Base-by-base conservation (phyloP, 192 early-diverging fungal species). In the Obelidium mucronatum region DNA sequence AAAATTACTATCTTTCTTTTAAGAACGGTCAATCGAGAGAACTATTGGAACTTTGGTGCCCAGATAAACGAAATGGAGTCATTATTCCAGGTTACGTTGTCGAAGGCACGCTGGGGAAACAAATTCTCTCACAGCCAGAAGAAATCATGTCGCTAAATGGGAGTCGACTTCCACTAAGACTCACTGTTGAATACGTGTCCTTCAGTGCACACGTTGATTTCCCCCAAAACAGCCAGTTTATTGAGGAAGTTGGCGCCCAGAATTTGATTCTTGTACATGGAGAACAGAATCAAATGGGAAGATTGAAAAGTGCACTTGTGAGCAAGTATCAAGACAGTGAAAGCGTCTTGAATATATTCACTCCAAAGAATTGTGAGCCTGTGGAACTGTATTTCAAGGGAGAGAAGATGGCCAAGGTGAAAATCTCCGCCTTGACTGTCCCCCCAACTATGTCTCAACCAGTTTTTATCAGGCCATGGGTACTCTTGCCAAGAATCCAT, bases 201-300 rank as follows among this genome's bases (percentile, higher is more conserved):
- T 99, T 99, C 80, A 95, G 95, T 11, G 98, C 98, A 1, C 97
- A 99, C 72, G 98, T 99, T 19, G 98, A 99, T 80, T 97, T 92
- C 76, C 89, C 92, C 6, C 95, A 99, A 82, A 99, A 99, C 83
- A 92, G 92, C 59, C 86, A 92, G 76, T 99, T 99, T 79, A 98
- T 99, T 76, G 92, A 98, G 73, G 95, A 96, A 63, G 92, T 98
- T 55, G 92, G 93, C 33, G 91, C 95, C 6, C 92, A 95, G 39
- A 91, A 98, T 78, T 85, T 99, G 54, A 91, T 95, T 19, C 84
- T 99, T 44, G 98, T 99, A 1, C 98, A 99, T 65, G 98, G 98
- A 69, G 98, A 98, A 76, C 84, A 92, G 35, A 98, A 95, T 77
- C 90, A 93, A 15, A 99, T 99, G 98, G 89, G 90, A 37, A 87